Base-by-base conservation (phyloP, 129 eudicot species). In the Flaveria trinervia region DNA sequence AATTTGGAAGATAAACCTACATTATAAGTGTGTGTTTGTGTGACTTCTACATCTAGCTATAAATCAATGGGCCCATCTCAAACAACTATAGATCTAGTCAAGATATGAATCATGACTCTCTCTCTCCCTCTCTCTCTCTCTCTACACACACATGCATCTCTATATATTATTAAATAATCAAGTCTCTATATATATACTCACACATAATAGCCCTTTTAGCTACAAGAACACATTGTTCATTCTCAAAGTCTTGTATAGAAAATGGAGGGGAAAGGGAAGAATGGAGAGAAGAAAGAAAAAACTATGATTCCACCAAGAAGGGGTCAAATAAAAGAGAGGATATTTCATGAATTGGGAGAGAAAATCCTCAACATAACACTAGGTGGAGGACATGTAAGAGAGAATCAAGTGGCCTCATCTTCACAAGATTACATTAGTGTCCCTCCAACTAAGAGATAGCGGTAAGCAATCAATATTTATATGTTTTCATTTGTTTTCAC, bases 261-360 rank as follows among this genome's bases (percentile, higher is more conserved):
- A 72, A 79, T 79, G 83, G 79, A 65, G 26, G 67, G 67, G 17
- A 73, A 80, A 80, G 79, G 51, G 15, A 73, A 80, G 51, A 79
- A 71, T 23, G 68, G 48, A 65, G 78, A 51, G 65, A 72, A 73
- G 74, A 70, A 78, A 70, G 51, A 54, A 18, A 65, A 52, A 26
- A 80, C 3, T 44, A 65, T 80, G 83, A 28, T 72, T 65, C 79
- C 74, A 80, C 79, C 83, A 80, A 80, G 69, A 28, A 80, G 83
- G 51, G 83, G 79, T 44, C 79, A 80, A 73, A 45, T 80, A 44
- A 80, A 41, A 73, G 62, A 52, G 54, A 80, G 23, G 52, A 80
- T 73, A 51, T 65, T 65, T 65, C 43, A 80, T 9, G 76, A 30
- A 69, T 55, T 46, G 36, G 52, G 52, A 17, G 71, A 78, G 52